Conservation (phyloP, 169 alveolate species). For the Eimeria zaria region DNA sequence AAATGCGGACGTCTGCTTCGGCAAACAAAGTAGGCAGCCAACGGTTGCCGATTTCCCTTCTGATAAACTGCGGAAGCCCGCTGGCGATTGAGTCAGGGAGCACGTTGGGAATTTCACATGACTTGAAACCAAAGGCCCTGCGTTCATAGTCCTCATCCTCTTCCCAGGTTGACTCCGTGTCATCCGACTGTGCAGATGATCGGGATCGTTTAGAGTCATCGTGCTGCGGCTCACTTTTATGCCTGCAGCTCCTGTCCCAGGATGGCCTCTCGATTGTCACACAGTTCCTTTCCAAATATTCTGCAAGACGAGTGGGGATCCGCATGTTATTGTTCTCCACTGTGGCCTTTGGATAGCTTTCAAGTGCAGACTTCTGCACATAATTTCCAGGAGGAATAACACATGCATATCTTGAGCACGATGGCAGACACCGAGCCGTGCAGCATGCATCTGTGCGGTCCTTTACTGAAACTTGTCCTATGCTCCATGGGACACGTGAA, state of each 20-base stretch:
- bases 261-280: slow-evolving; percentile 39
- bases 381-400: slow-evolving; percentile 9
- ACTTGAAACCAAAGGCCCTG: not conserved
- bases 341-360: slow-evolving; percentile 27
- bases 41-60: slow-evolving; percentile 71
- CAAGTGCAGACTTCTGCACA: slow-evolving; percentile 24
- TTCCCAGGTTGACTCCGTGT: slow-evolving; percentile 52
- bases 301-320: slow-evolving; percentile 49
- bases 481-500: slow-evolving; percentile 13
- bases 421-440: not conserved
- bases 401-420: slow-evolving; percentile 13
- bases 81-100: not conserved
- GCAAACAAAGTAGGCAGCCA: slow-evolving; percentile 53
- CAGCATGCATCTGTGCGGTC: slow-evolving; percentile 1
- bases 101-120: not conserved
- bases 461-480: not conserved
- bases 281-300: slow-evolving; percentile 49
- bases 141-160: slow-evolving; percentile 13
- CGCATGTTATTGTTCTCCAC: slow-evolving; percentile 71
- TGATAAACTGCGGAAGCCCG: slow-evolving; percentile 41
- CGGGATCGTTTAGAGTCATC: slow-evolving; percentile 5
- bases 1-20: slow-evolving; percentile 63
- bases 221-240: not conserved
- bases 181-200: slow-evolving; percentile 28
- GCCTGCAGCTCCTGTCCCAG: slow-evolving; percentile 54